A percentile compares a stretch with the other conserved stretches of the same genome.
Conservation (phyloP, 192 early-diverging fungal species). For the Funneliformis geosporum region DNA sequence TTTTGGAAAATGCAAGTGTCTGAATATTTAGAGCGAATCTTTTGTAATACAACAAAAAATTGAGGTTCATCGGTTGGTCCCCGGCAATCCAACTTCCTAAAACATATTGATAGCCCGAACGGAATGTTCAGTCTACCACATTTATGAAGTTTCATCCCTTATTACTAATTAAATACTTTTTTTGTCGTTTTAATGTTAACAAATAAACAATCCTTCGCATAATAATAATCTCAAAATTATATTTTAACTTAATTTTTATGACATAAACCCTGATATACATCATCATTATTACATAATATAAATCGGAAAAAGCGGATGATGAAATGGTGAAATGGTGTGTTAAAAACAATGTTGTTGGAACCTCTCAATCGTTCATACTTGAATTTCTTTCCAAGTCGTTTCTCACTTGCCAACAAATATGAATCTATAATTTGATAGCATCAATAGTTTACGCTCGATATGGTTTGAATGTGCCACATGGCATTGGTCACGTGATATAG, state of each 20-base stretch:
- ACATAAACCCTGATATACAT: no score
- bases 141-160: neutral
- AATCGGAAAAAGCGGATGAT: no score
- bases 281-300: no score
- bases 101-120: neutral
- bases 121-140: neutral
- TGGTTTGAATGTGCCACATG: constrained; percentile 7
- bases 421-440: neutral
- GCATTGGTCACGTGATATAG: neutral
- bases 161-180: neutral
- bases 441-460: neutral
- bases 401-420: neutral
- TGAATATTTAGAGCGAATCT: neutral
- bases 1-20: neutral
- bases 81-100: constrained; percentile 2
- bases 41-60: neutral
- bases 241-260: no score
- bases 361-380: neutral
- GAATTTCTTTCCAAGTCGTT: neutral
- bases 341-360: no score
- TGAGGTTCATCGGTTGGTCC: neutral
- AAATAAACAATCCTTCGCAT: neutral
- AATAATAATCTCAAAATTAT: neutral
- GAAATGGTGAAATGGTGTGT: no score
- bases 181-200: neutral